phyloP scores from a whole-genome alignment of 306 rosid species.

The Canavalia ensiformis region DNA sequence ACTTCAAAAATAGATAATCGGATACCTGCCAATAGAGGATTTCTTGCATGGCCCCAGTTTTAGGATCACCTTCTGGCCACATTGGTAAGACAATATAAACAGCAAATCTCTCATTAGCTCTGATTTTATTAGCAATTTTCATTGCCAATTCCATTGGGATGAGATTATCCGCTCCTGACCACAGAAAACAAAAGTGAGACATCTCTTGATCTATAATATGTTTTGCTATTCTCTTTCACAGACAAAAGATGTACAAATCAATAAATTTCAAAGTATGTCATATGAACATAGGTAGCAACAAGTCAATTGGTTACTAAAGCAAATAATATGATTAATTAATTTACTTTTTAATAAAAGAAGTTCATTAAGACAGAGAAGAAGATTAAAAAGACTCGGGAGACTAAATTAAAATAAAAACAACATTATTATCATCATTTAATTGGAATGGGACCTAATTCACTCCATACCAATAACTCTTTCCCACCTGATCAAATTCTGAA shows the following conservation, averaged over 20 bases:
- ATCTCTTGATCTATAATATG: conserved; percentile 2
- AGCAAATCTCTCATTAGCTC: conserved; percentile 87
- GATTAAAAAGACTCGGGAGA: conserved; percentile 11
- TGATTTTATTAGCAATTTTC: conserved; percentile 87
- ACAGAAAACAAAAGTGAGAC: conserved; percentile 38
- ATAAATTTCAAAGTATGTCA: conserved; percentile 26
- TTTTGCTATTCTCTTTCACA: not conserved
- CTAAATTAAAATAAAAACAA: conserved; percentile 14
- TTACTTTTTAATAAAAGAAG: not conserved
- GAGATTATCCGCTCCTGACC: conserved; percentile 95
- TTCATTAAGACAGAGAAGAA: not conserved
- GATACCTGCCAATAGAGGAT: conserved; percentile 98
- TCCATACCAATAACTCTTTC: conserved; percentile 33
- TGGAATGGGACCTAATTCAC: conserved; percentile 37
- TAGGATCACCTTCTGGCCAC: conserved; percentile 99
- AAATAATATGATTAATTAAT: not conserved
- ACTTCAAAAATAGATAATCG: conserved; percentile 37
- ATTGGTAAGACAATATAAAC: conserved; percentile 83
- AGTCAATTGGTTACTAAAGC: conserved; percentile 7
- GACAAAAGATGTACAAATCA: conserved; percentile 38
- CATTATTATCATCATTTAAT: not conserved
- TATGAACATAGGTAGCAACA: conserved; percentile 26
- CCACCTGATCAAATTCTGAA: conserved; percentile 18
- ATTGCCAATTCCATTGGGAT: conserved; percentile 97
- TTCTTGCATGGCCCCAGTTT: conserved; percentile 82